Evolutionary conservation across 2,329 filamentous ascomycete species (phyloP), one percentile per base, ranked within the genome.

Genomic region (Thielaviopsis euricoi): DNA sequence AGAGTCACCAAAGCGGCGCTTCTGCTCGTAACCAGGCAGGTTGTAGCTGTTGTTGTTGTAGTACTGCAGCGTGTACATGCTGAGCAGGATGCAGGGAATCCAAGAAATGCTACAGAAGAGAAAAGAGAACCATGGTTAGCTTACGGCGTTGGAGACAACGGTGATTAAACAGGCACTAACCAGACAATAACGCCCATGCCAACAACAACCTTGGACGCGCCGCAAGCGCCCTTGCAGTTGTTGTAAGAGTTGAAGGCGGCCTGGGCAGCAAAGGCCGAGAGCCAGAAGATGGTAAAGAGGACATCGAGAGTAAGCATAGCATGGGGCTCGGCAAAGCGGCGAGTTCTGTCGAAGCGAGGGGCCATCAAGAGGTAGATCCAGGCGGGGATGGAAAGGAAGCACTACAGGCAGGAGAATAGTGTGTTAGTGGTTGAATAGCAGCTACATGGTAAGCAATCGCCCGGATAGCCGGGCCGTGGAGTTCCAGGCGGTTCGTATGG

Each of bases 301-400:
- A 68, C 68, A 65, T 86, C 82, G 33, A 84, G 71, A 9, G 69
- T 70, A 23, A 80, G 70, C 74, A 86, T 81, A 61, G 74, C 81
- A 63, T 81, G 77, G 2, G 82, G 80, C 60, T 84, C 73, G 55
- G 82, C 82, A 56, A 82, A 73, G 62, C 74, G 79, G 57, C 79
- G 75, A 4, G 82, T 82, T 62, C 82, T 76, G 53, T 76, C 74
- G 67, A 80, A 85, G 56, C 82, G 75, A 49, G 82, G 82, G 3
- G 81, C 78, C 75, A 83, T 80, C 63, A 79, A 74, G 53, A 85
- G 73, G 69, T 80, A 86, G 61, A 86, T 74, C 72, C 81, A 81
- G 51, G 80, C 79, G 0, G 80, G 81, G 52, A 83, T 72, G 17
- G 77, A 77, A 33, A 86, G 69, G 70, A 85, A 85, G 68, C 79